Evolutionary conservation across 2,329 filamentous ascomycete genomes (phyloP), one percentile per base, ranked within the genome.

Genomic region (Verticillium albo-atrum): DNA sequence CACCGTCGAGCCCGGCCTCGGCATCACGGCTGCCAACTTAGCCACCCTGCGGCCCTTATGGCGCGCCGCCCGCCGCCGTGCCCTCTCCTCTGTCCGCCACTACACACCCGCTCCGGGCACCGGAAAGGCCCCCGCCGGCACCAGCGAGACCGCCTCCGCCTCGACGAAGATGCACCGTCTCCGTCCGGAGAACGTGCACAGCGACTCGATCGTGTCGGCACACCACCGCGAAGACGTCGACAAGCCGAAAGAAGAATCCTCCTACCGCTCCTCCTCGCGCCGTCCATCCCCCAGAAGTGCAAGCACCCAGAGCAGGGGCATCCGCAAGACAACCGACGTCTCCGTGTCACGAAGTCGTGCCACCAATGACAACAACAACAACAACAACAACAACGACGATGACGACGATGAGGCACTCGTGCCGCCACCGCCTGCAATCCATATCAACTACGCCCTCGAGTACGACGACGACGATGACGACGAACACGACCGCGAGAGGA

Each of bases 1-100:
- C 1, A 78, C 77, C 23, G 70, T 78, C 37, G 77, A 79, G 62
- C 74, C 73, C 4, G 75, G 75, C 4, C 72, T 79, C 37, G 76
- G 73, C 32, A 75, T 79, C 47, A 73, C 70, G 1, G 74, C 77
- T 7, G 71, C 74, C 6, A 71, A 67, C 1, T 57, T 75, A 2
- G 77, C 77, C 6, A 79, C 77, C 1, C 72, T 79, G 1, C 68
- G 70, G 14, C 75, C 75, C 1, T 72, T 77, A 12, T 37, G 34
- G 34, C 34, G 34, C 34, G 34, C 34, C 34, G 14, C 15, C 61
- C 60, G 61, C 57, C 57, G 4, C 57, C 34, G 34, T 15, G 34
- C 34, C 34, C 15, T 37, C 34, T 37, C 34, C 34, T 37, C 34
- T 5, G 34, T 15, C 17, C 34, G 34, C 4, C 34, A 37, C 34